These are phyloP conservation scores for Platanthera zijinensis DNA, from an alignment of 106 monocot genomes.

Conservation along the genomic window DNA sequence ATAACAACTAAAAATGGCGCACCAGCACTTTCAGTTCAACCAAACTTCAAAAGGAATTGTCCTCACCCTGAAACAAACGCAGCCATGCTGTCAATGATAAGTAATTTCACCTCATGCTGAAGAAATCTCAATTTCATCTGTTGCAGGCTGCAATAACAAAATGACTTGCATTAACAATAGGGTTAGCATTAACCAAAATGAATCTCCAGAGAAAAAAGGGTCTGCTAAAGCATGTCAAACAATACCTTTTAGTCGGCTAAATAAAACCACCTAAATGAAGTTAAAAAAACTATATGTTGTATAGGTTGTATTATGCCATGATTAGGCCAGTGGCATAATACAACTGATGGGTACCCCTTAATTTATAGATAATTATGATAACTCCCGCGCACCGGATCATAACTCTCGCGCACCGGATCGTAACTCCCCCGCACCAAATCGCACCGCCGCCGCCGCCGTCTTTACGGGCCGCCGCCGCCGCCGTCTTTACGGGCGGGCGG, in stretches of 20 bases:
- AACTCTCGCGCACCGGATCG: no score
- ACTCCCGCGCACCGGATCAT: no score
- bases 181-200: not conserved
- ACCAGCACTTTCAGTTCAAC: not conserved
- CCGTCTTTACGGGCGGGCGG: no score
- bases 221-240: not conserved
- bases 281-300: not conserved
- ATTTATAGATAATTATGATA: no score
- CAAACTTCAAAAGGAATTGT: slow-evolving; percentile 4
- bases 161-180: not conserved
- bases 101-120: slow-evolving; percentile 75
- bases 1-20: not conserved
- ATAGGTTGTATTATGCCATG: not conserved
- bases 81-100: slow-evolving; percentile 93
- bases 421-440: no score
- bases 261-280: not conserved
- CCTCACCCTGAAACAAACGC: slow-evolving; percentile 54
- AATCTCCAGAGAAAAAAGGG: not conserved
- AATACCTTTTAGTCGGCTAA: not conserved
- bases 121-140: slow-evolving; percentile 66
- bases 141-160: slow-evolving; percentile 52
- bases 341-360: no score
- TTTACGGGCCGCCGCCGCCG: no score
- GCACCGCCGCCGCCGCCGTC: no score
- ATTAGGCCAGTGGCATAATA: no score